Conservation (phyloP, 2,329 filamentous ascomycete species). For the Kalmusia sp. region DNA sequence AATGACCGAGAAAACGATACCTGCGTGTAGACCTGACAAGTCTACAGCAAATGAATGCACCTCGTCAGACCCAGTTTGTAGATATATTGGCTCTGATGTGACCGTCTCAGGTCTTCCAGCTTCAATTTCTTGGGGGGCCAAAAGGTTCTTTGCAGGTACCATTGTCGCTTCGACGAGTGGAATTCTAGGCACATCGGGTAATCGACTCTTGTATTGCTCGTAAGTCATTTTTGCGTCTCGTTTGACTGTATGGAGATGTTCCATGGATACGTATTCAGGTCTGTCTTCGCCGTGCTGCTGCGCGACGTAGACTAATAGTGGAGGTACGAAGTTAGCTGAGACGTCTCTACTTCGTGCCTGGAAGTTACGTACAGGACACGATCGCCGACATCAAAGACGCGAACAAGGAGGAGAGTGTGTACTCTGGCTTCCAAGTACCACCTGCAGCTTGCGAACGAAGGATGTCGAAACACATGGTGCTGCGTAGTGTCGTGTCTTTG, state of each 20-base stretch:
- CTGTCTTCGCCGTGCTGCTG: not conserved
- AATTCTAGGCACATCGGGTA: constrained; percentile 8
- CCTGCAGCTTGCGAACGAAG: constrained; percentile 9
- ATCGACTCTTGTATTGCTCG: not conserved
- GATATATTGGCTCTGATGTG: constrained; percentile 10
- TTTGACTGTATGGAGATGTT: constrained; percentile 1
- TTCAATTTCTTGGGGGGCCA: not conserved
- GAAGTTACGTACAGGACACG: constrained; percentile 13
- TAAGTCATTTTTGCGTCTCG: constrained; percentile 2
- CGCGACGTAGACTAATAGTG: constrained; percentile 5
- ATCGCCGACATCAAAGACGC: constrained; percentile 16
- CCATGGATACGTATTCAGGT: constrained; percentile 12
- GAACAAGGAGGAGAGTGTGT: constrained; percentile 15
- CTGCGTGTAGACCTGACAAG: constrained; percentile 3
- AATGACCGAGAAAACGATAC: constrained; percentile 6
- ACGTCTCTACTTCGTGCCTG: not conserved
- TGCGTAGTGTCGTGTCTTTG: not conserved
- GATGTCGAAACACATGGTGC: constrained; percentile 17
- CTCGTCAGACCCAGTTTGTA: constrained; percentile 8
- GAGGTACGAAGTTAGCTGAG: too few relatives aligned
- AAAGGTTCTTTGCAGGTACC: constrained; percentile 7
- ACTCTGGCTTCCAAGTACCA: constrained; percentile 11
- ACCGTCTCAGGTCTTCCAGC: constrained; percentile 2
- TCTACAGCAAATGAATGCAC: constrained; percentile 12
- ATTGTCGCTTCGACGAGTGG: constrained; percentile 7